phyloP scores from a whole-genome alignment of 179 eudicot species.

The Beta corolliflora region DNA sequence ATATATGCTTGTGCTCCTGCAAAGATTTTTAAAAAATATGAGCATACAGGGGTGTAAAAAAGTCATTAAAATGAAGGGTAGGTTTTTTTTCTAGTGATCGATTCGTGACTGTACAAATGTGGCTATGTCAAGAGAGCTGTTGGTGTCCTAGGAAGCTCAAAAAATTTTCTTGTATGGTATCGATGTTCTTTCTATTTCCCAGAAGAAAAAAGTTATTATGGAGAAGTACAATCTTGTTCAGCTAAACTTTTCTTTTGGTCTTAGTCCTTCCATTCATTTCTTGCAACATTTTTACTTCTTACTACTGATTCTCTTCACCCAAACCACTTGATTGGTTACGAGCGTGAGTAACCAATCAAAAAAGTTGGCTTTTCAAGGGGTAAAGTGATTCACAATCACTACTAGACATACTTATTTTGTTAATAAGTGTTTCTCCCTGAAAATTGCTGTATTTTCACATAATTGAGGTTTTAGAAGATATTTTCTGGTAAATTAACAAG shows the following conservation, averaged over 20 bases:
- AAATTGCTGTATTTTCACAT: no score
- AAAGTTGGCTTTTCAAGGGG: no score
- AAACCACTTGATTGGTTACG: no score
- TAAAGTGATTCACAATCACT: no score
- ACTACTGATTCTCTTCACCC: no score
- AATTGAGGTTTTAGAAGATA: no score
- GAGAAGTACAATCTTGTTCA: conserved; percentile 24
- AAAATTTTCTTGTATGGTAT: conserved; percentile 41
- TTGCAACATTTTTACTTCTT: no score
- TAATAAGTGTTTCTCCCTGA: no score
- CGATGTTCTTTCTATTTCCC: conserved; percentile 21
- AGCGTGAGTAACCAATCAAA: no score
- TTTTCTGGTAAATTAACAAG: no score
- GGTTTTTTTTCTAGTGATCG: conserved; percentile 35
- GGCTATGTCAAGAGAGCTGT: conserved; percentile 43
- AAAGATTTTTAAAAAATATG: conserved; percentile 22
- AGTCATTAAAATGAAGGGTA: conserved; percentile 34
- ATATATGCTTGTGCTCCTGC: conserved; percentile 42
- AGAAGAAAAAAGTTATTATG: neutral
- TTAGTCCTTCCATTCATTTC: neutral
- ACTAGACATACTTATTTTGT: no score
- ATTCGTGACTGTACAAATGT: conserved; percentile 65
- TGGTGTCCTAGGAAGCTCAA: conserved; percentile 39
- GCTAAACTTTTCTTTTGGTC: neutral
- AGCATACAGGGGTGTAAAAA: conserved; percentile 43